These are phyloP conservation scores for Ministeria vibrans DNA, from an alignment of 78 protist genomes.

Conservation along the genomic window DNA sequence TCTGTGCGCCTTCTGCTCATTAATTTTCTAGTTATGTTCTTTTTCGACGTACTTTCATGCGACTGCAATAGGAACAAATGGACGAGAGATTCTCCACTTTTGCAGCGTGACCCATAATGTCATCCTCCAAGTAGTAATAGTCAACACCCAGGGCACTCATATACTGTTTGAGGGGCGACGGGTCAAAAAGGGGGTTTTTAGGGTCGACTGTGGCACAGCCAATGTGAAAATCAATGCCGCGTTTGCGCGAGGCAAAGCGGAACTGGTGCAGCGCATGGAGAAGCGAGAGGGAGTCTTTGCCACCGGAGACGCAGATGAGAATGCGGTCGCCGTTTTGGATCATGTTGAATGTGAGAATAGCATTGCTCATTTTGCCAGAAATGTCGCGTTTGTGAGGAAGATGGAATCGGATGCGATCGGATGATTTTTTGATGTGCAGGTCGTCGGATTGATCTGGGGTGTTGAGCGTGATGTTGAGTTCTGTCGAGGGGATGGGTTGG, in stretches of 20 bases:
- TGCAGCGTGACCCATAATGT: constrained; percentile 38
- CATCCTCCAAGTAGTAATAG: constrained; percentile 31
- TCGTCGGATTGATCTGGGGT: too few relatives aligned
- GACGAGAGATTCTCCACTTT: constrained; percentile 8
- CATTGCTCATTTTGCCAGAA: too few relatives aligned
- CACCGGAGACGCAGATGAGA: constrained; percentile 70
- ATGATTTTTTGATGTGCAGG: too few relatives aligned
- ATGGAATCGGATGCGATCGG: too few relatives aligned
- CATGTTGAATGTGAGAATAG: constrained; percentile 49
- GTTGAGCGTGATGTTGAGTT: too few relatives aligned
- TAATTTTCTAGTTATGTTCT: too few relatives aligned
- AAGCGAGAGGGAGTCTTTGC: constrained; percentile 68
- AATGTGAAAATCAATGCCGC: constrained; percentile 31
- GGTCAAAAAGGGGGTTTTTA: constrained; percentile 69
- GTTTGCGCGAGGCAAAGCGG: not conserved
- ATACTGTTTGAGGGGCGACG: constrained; percentile 59
- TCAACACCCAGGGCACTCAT: constrained; percentile 39
- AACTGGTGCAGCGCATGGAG: constrained; percentile 44
- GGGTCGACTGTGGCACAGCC: constrained; percentile 82
- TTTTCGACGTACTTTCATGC: too few relatives aligned
- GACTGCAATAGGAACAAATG: too few relatives aligned
- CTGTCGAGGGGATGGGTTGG: too few relatives aligned
- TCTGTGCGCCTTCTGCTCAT: too few relatives aligned
- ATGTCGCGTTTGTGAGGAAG: too few relatives aligned
- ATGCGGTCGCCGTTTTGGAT: constrained; percentile 62